Evolutionary conservation across 2,329 filamentous ascomycete species (phyloP).

Genomic region (Fusarium musae): DNA sequence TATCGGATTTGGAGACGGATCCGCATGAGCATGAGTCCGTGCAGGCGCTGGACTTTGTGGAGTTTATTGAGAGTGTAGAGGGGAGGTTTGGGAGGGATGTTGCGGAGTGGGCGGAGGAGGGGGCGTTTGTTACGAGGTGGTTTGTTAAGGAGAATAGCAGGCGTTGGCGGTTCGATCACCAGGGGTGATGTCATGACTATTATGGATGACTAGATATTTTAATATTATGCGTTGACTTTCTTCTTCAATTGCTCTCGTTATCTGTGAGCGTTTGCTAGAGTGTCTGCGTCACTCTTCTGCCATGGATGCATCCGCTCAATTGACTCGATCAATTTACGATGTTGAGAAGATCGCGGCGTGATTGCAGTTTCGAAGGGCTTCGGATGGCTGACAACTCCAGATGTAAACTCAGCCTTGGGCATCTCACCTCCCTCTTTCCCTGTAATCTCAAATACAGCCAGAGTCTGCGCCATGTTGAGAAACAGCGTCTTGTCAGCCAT

Average conservation of each 20-base stretch:
- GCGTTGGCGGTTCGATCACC: constrained; percentile 47
- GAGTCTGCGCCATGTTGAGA: constrained; percentile 52
- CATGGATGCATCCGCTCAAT: constrained; percentile 23
- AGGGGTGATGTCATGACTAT: constrained; percentile 17
- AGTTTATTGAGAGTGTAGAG: constrained; percentile 42
- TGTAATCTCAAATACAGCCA: constrained; percentile 58
- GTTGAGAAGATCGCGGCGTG: constrained; percentile 9
- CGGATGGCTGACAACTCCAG: constrained; percentile 32
- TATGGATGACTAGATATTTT: constrained; percentile 18
- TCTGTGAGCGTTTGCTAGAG: neutral
- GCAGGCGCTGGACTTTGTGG: constrained; percentile 42
- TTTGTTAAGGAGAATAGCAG: constrained; percentile 51
- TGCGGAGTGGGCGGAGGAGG: constrained; percentile 49
- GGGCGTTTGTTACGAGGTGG: constrained; percentile 48
- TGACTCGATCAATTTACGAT: constrained; percentile 11
- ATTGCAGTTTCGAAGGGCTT: constrained; percentile 13
- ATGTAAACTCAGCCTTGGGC: constrained; percentile 5
- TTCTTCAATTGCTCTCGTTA: neutral
- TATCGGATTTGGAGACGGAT: constrained; percentile 44
- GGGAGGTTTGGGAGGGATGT: constrained; percentile 41
- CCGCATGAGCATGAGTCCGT: constrained; percentile 43
- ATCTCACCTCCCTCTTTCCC: neutral
- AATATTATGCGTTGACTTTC: constrained; percentile 4
- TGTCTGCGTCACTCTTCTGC: constrained; percentile 22
- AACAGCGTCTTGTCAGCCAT: constrained; percentile 46